A percentile compares a stretch with the other conserved stretches of the same genome.
Conservation (phyloP, 768 basidiomycete genomes). For the Rubroboletus satanas region DNA sequence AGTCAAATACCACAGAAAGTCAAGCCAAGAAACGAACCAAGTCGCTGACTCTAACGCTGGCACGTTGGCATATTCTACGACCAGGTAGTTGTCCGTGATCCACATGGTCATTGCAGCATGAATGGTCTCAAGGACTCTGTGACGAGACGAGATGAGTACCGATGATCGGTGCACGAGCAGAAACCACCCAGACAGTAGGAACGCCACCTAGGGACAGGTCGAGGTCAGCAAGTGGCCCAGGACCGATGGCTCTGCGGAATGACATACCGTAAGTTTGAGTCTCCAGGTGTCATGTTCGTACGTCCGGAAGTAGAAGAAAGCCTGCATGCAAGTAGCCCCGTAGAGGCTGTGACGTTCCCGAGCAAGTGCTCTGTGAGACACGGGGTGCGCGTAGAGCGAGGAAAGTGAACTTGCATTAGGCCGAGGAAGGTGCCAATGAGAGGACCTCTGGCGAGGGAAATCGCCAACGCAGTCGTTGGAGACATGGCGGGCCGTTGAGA, state of each 20-base stretch:
- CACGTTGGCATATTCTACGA: conserved; percentile 17
- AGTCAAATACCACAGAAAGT: background rate
- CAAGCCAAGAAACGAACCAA: conserved; percentile 18
- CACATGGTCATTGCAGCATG: conserved; percentile 23
- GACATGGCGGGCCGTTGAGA: conserved; percentile 7
- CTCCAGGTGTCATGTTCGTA: conserved; percentile 16
- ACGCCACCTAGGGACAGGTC: conserved; percentile 15
- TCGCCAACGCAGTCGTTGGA: background rate
- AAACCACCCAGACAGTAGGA: conserved; percentile 14
- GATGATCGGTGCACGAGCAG: background rate
- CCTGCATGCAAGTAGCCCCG: conserved; percentile 27
- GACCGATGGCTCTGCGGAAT: background rate
- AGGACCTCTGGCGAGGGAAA: conserved; percentile 23
- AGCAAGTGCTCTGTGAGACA: background rate
- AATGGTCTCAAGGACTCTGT: conserved; percentile 19
- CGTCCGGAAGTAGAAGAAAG: conserved; percentile 27
- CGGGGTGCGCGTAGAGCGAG: background rate
- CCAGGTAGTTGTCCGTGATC: conserved; percentile 24
- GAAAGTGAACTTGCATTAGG: conserved; percentile 12
- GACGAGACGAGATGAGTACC: background rate
- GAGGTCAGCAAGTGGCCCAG: background rate
- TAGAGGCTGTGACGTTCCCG: conserved; percentile 17
- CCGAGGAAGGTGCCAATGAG: conserved; percentile 27
- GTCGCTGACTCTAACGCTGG: conserved; percentile 6
- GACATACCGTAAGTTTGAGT: conserved; percentile 23